Evolutionary conservation across 495 filamentous ascomycete species (phyloP), one percentile per base, ranked within the genome.

Genomic region (Cercophora sp.): DNA sequence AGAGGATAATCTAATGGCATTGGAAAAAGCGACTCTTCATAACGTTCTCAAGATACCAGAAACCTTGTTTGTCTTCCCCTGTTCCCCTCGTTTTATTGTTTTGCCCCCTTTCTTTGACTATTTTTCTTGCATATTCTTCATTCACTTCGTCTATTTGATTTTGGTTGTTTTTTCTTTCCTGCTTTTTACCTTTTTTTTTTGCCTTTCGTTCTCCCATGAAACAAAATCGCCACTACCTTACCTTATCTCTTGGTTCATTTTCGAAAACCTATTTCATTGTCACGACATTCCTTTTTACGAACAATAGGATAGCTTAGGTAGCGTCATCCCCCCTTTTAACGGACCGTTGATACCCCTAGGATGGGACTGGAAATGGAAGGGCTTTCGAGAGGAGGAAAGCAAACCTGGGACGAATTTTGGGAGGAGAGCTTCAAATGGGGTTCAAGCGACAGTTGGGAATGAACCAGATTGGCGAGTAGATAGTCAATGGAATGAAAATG

Each of bases 321-420:
- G n/a, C n/a, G n/a, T n/a, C n/a, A n/a, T n/a, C n/a, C n/a, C n/a
- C n/a, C n/a, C n/a, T n/a, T n/a, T n/a, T n/a, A n/a, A n/a, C 29
- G 13, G 8, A 32, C 6, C 13, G 44, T 47, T 47, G 44, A 47
- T 47, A 47, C 44, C 44, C 44, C 44, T 34, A 19, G 26, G 44
- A 31, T 34, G 40, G 25, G 20, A 13, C 26, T 43, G 6, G 41
- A 24, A 24, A 10, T 9, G 41, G 13, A 22, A 23, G 16, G 11
- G 16, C 19, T 5, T n/a, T n/a, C 36, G 29, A 44, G 41, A 44
- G 41, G 41, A 44, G 41, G 41, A 27, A n/a, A n/a, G n/a, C n/a
- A n/a, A n/a, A n/a, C n/a, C n/a, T n/a, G n/a, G n/a, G n/a, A n/a
- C n/a, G n/a, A n/a, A n/a, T n/a, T n/a, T n/a, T n/a, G n/a, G n/a